phyloP scores from a whole-genome alignment of 768 basidiomycete genomes.

The Hortiboletus campestris region DNA sequence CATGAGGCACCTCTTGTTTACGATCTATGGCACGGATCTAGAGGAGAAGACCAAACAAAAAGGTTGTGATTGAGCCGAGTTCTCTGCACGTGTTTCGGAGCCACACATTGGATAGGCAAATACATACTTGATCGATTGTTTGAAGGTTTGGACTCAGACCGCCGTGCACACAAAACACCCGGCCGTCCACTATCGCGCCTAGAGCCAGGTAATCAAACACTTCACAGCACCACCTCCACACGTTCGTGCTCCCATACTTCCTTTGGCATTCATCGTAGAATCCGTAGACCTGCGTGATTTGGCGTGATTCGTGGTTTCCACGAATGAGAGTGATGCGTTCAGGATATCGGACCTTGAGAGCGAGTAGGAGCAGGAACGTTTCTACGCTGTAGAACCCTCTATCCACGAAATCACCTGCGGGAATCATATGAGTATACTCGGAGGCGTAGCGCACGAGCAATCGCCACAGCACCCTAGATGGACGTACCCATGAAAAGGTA shows the following conservation, averaged over 20 bases:
- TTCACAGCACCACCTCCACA: conserved; percentile 98
- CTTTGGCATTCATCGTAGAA: conserved; percentile 96
- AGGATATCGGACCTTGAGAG: conserved; percentile 95
- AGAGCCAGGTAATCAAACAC: conserved; percentile 97
- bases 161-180: conserved; percentile 97
- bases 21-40: conserved; percentile 94
- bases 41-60: conserved; percentile 16
- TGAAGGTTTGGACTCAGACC: conserved; percentile 89
- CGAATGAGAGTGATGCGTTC: conserved; percentile 96
- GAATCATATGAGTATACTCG: conserved; percentile 5
- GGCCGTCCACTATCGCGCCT: conserved; percentile 94
- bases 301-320: conserved; percentile 96
- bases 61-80: conserved; percentile 22
- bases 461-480: neutral
- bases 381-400: conserved; percentile 97
- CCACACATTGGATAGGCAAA: conserved; percentile 13
- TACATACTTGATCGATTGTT: conserved; percentile 80
- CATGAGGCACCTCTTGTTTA: conserved; percentile 97
- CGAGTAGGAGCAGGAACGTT: conserved; percentile 91
- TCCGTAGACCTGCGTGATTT: conserved; percentile 95
- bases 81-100: conserved; percentile 16
- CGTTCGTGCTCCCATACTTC: conserved; percentile 91
- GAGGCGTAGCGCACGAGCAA: conserved; percentile 3
- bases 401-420: conserved; percentile 93
- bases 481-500: conserved; percentile 93